phyloP scores from a whole-genome alignment of 1,284 basidiomycete species.

The Stereum hirsutum region DNA sequence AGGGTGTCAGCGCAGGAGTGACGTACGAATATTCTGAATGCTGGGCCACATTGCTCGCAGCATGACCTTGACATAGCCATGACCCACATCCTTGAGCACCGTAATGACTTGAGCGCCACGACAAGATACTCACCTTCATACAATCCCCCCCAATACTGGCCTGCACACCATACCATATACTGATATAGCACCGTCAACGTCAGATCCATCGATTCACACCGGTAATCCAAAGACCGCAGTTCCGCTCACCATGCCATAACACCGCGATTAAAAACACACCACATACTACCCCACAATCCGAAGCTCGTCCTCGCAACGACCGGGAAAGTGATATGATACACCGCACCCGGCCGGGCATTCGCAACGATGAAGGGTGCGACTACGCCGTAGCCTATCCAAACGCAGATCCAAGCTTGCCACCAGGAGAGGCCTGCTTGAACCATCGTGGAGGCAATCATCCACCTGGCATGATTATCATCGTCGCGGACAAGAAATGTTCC shows the following conservation, averaged over 20 bases:
- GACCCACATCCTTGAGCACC: too few species aligned
- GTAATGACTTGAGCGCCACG: too few species aligned
- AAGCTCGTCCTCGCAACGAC: conserved; percentile 72
- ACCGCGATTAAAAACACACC: conserved; percentile 77
- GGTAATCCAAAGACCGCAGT: conserved; percentile 11
- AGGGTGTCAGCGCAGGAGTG: not conserved
- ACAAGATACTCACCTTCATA: too few species aligned
- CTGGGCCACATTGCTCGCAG: conserved; percentile 66
- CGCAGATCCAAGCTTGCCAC: conserved; percentile 80
- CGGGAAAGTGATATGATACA: conserved; percentile 78
- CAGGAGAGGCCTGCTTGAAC: conserved; percentile 66
- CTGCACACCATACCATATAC: conserved; percentile 77
- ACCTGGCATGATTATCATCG: conserved; percentile 31
- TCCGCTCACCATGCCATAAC: conserved; percentile 72
- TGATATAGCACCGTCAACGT: conserved; percentile 13
- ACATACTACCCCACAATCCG: conserved; percentile 75
- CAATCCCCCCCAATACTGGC: conserved; percentile 76
- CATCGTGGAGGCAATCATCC: conserved; percentile 75
- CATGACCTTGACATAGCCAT: too few species aligned
- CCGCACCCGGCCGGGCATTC: conserved; percentile 74
- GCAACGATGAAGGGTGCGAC: conserved; percentile 70
- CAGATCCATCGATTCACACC: not conserved
- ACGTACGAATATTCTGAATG: conserved; percentile 58
- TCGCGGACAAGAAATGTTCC: too few species aligned
- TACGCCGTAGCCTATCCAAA: conserved; percentile 69